phyloP scores from a whole-genome alignment of 768 basidiomycete genomes.

The Amanita thiersii region DNA sequence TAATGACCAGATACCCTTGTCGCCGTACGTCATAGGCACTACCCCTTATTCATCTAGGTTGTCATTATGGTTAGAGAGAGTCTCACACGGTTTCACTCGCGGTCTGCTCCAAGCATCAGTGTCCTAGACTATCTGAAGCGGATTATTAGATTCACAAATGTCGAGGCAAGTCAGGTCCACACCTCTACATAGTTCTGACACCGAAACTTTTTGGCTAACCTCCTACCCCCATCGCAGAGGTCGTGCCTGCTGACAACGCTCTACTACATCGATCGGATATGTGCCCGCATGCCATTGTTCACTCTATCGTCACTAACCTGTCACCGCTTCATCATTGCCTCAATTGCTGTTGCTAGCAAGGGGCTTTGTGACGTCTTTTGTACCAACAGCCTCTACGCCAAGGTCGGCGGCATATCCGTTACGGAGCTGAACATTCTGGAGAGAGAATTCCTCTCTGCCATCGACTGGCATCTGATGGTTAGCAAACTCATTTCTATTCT shows the following conservation, averaged over 20 bases:
- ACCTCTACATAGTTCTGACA: constrained; percentile 3
- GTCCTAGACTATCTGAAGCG: constrained; percentile 91
- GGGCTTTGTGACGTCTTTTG: constrained; percentile 94
- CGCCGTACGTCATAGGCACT: constrained; percentile 47
- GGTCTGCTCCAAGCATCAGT: constrained; percentile 79
- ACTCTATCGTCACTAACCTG: constrained; percentile 93
- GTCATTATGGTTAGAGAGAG: constrained; percentile 51
- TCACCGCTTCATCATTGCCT: constrained; percentile 94
- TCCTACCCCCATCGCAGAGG: constrained; percentile 35
- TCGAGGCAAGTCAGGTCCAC: constrained; percentile 58
- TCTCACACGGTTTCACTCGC: constrained; percentile 94
- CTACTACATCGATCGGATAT: constrained; percentile 92
- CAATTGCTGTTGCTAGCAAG: constrained; percentile 89
- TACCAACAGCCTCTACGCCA: constrained; percentile 91
- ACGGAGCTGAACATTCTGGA: constrained; percentile 92
- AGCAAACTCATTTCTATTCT: constrained; percentile 29
- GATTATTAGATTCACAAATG: constrained; percentile 91
- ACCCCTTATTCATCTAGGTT: constrained; percentile 8
- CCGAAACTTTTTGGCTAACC: constrained; percentile 9
- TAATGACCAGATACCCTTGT: constrained; percentile 93
- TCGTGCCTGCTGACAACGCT: constrained; percentile 75
- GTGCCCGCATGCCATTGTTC: constrained; percentile 78
- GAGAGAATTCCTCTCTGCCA: constrained; percentile 83
- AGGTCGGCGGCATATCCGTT: constrained; percentile 90
- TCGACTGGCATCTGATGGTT: constrained; percentile 94